Evolutionary conservation across 176 grass and related monocot genomes (phyloP), one percentile per base, ranked within the genome.

Genomic region (Raddia distichophylla): DNA sequence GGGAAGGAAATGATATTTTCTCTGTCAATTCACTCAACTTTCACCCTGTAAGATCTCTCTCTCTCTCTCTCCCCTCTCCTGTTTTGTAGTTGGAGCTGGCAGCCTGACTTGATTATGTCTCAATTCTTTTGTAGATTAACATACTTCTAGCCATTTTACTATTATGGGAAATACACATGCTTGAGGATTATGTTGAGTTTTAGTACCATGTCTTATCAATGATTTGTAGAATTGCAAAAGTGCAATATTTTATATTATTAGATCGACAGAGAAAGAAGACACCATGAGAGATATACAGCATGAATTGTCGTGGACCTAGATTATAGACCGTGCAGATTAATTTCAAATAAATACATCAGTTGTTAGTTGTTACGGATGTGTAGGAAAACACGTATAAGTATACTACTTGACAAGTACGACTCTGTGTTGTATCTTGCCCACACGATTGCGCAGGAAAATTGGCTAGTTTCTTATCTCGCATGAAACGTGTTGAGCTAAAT

Each of bases 1-100:
- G 95, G 87, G 95, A 98, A 87, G 90, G 88, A 60, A 93, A 76
- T 67, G 95, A 98, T 9, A 94, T 98, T 87, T 98, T 93, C 83
- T 89, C 95, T 72, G 92, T 98, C 72, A 98, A 98, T 86, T 92
- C 92, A 83, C 80, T 98, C 49, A 94, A 94, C 50, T 98, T 98
- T 80, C 95, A 98, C 74, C 95, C 95, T 81, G 92, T 94, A 87
- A 94, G 94, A 63, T 93, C 47, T 74, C 79, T 57, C 17, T 60
- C 48, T 75, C 52, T 81, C 7, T 46, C 44, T 64, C 33, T 52
- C 33, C 49, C 35, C 55, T 60, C 15, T 52, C 83, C 63, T 71
- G 15, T 61, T 76, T 70, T 67, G 14, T 67, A 65, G 22, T 19
- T 32, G 10, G 10, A 65, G 22, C 19, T 32, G 10, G 10, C 58